Evolutionary conservation across 805 yeast species (phyloP), one percentile per base, ranked within the genome.

Genomic region (Ogataea thermomethanolica): DNA sequence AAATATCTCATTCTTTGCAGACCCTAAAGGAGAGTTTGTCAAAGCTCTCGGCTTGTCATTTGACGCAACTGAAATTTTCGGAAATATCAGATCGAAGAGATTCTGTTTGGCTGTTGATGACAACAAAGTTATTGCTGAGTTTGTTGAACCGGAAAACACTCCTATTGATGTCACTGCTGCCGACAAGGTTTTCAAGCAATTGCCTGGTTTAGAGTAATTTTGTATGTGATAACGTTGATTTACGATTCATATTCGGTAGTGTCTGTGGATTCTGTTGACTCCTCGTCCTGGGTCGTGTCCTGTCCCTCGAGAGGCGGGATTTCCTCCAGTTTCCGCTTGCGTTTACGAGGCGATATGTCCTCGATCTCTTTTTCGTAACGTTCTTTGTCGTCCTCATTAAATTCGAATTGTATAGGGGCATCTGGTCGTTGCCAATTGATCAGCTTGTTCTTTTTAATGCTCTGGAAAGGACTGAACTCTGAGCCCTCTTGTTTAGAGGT

Each of bases 91-190:
- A 65, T 72, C 82, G 30, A 78, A 76, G 64, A 77, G 96, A 65
- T 84, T 76, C 53, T 95, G 91, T 14, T 68, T 85, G 31, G 64
- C 85, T 37, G 80, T 87, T 11, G 82, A 84, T 46, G 77, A 88
- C 51, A 95, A 95, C 43, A 72, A 70, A 53, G 89, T 89, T 41
- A 64, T 67, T 34, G 67, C 79, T 45, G 67, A 78, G 25, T 83
- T 82, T 56, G 77, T 79, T 35, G 96, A 89, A 68, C 91, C 95
- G 20, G 95, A 88, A 59, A 79, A 78, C 64, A 77, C 81, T 30
- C 76, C 89, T 9, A 75, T 88, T 49, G 73, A 76, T 43, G 79
- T 72, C 35, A 66, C 74, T 22, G 70, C 62, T 6, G 77, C 79
- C 6, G 59, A 61, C 22, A 67, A 69, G 38, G 78, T 76, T 22